Conservation (phyloP, 257 asterid genomes). For the Solanum raphanifolium region DNA sequence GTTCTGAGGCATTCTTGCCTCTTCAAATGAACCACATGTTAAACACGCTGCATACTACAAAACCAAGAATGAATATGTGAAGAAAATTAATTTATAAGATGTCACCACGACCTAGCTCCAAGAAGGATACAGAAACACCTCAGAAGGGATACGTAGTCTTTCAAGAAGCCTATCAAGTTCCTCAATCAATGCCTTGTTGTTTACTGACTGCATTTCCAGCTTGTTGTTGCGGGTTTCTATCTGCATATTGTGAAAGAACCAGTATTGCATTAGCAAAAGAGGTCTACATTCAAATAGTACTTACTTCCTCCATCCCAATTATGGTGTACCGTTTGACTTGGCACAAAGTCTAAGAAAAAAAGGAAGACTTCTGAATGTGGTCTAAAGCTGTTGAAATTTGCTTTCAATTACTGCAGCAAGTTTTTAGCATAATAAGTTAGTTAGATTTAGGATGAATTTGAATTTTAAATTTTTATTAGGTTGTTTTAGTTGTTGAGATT, state of each 20-base stretch:
- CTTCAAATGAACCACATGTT: conserved; percentile 83
- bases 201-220: conserved; percentile 94
- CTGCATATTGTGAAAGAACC: conserved; percentile 36
- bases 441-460: not conserved
- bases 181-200: conserved; percentile 80
- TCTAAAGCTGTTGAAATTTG: not conserved
- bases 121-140: conserved; percentile 37
- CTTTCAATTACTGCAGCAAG: not conserved
- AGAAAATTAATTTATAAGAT: not conserved
- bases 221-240: conserved; percentile 90
- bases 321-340: not conserved
- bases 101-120: not conserved
- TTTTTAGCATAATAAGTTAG: not conserved
- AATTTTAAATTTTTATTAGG: not conserved
- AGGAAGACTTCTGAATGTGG: not conserved
- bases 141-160: conserved; percentile 66
- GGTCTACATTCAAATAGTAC: not conserved
- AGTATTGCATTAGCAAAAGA: conserved; percentile 7
- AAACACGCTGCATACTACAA: conserved; percentile 68
- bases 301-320: not conserved
- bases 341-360: not conserved
- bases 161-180: conserved; percentile 92
- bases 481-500: not conserved
- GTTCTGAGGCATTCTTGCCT: conserved; percentile 75
- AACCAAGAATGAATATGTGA: conserved; percentile 8